Conservation (phyloP, 495 filamentous ascomycete species). For the Clavariopsis aquatica region DNA sequence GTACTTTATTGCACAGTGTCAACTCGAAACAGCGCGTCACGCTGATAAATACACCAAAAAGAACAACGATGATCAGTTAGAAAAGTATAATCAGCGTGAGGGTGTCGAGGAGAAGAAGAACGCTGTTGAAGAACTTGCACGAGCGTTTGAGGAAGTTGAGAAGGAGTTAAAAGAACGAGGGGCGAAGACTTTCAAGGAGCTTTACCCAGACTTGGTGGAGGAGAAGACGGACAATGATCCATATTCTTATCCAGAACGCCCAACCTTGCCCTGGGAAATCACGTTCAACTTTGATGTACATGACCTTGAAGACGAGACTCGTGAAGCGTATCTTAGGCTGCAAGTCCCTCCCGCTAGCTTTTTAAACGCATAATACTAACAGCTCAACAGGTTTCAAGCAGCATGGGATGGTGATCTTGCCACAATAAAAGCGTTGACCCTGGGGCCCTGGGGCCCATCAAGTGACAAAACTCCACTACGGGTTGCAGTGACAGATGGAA, state of each 20-base stretch:
- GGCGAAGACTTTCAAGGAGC: conserved; percentile 65
- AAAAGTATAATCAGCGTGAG: conserved; percentile 37
- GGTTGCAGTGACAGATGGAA: conserved; percentile 58
- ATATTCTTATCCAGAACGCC: not conserved
- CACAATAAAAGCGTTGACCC: conserved; percentile 58
- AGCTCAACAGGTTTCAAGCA: conserved; percentile 60
- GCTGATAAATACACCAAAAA: conserved; percentile 25
- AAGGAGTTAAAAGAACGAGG: conserved; percentile 53
- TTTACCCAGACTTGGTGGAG: conserved; percentile 54
- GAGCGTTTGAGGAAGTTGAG: conserved; percentile 57
- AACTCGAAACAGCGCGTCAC: conserved; percentile 37
- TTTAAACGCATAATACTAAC: not conserved
- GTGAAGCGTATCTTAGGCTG: conserved; percentile 58
- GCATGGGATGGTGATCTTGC: conserved; percentile 66
- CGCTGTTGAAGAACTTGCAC: conserved; percentile 52
- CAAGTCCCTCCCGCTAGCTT: conserved; percentile 38
- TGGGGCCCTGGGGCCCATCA: conserved; percentile 47
- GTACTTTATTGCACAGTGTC: conserved; percentile 50
- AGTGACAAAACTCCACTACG: conserved; percentile 56
- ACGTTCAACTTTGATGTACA: conserved; percentile 46
- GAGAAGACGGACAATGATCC: conserved; percentile 29
- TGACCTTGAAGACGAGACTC: conserved; percentile 54
- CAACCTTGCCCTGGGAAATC: conserved; percentile 48
- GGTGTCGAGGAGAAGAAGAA: conserved; percentile 55
- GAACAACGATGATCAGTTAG: conserved; percentile 40